Evolutionary conservation across 345 rosid genomes (phyloP).

Genomic region (Lepidium sativum): DNA sequence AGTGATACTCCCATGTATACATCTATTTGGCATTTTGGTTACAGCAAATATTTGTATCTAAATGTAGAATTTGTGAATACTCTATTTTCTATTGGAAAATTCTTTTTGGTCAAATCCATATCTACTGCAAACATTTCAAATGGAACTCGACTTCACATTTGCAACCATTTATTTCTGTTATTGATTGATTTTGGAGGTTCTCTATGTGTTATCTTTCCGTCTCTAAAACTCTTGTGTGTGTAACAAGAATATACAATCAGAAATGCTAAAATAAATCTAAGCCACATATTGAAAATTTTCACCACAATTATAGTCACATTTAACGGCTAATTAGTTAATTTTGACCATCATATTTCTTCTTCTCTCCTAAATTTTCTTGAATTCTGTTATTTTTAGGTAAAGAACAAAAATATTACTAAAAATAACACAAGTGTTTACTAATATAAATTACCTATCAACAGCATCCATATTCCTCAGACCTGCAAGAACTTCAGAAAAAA

Average conservation of each 20-base stretch:
- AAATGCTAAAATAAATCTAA: slow-evolving; percentile 7
- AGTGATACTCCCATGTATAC: background rate
- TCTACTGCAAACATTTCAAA: too few species aligned
- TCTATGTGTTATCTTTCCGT: background rate
- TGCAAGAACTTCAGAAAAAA: slow-evolving; percentile 22
- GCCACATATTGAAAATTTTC: slow-evolving; percentile 1
- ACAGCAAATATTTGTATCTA: background rate
- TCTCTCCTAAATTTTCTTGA: background rate
- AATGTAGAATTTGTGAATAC: background rate
- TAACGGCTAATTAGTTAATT: background rate
- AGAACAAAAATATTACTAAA: background rate
- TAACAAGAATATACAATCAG: slow-evolving; percentile 1
- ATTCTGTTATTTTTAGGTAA: background rate
- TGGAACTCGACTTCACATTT: too few species aligned
- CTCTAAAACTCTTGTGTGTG: background rate
- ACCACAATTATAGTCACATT: slow-evolving; percentile 13
- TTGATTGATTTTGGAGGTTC: too few species aligned
- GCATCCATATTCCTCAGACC: slow-evolving; percentile 23
- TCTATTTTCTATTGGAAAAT: too few species aligned
- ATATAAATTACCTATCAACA: slow-evolving; percentile 11
- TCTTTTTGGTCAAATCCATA: too few species aligned
- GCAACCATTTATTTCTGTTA: too few species aligned
- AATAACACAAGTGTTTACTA: background rate
- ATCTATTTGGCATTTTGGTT: background rate
- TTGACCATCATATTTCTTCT: background rate